These are phyloP conservation scores for Chrysopogon serrulatus DNA, from an alignment of 176 grass and related monocot species.

Conservation along the genomic window DNA sequence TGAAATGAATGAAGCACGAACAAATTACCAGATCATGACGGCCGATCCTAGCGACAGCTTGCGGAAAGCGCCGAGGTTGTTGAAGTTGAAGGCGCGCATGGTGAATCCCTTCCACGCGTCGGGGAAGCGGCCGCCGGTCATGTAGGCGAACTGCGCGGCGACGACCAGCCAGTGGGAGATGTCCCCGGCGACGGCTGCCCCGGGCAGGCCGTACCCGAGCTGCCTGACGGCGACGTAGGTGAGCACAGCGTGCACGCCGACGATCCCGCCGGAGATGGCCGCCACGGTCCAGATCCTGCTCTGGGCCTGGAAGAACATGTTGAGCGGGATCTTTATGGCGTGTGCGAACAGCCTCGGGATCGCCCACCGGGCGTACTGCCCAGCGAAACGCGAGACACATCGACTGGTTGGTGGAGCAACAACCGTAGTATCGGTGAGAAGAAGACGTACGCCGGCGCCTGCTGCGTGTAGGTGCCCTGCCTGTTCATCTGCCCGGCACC, in stretches of 20 bases:
- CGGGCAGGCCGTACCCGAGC: too few species aligned
- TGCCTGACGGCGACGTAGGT: too few species aligned
- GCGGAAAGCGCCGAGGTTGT: constrained; percentile 47
- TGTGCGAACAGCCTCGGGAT: constrained; percentile 45
- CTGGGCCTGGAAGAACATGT: too few species aligned
- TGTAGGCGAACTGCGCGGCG: too few species aligned
- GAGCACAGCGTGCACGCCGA: too few species aligned
- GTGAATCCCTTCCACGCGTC: constrained; percentile 46
- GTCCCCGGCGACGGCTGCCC: too few species aligned
- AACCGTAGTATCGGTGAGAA: constrained; percentile 25
- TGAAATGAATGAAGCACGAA: too few species aligned
- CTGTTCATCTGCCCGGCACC: constrained; percentile 29
- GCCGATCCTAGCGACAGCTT: constrained; percentile 47
- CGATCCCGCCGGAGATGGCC: too few species aligned
- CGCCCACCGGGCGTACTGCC: constrained; percentile 42
- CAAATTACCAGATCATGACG: constrained; percentile 57
- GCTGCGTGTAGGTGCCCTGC: constrained; percentile 48
- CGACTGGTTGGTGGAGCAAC: constrained; percentile 27
- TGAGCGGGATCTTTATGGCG: constrained; percentile 49
- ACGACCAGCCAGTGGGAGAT: too few species aligned
- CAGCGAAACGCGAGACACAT: constrained; percentile 14
- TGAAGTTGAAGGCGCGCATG: not conserved
- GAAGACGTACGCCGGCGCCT: constrained; percentile 39
- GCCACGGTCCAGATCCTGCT: too few species aligned
- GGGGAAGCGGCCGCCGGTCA: too few species aligned